phyloP scores from a whole-genome alignment of 495 filamentous ascomycete species.

The Penicillium crystallinum region DNA sequence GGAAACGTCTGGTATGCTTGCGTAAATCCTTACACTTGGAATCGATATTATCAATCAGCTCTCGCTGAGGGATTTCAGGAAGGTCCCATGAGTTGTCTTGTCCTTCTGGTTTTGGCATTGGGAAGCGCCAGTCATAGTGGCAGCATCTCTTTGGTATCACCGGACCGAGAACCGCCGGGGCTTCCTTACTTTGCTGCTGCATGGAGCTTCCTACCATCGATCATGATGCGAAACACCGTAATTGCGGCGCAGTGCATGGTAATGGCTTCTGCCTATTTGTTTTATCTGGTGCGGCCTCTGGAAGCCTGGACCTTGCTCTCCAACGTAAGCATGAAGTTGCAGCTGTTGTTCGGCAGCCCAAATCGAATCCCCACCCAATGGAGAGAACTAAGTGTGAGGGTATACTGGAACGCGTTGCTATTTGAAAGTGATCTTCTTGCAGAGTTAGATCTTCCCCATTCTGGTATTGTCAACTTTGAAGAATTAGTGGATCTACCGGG shows the following conservation, averaged over 20 bases:
- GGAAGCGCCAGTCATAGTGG: slow-evolving; percentile 65
- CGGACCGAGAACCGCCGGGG: slow-evolving; percentile 69
- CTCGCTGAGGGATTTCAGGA: slow-evolving; percentile 67
- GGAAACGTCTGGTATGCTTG: slow-evolving; percentile 84
- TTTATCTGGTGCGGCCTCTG: slow-evolving; percentile 73
- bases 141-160: slow-evolving; percentile 67
- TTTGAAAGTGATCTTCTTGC: slow-evolving; percentile 79
- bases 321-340: slow-evolving; percentile 74
- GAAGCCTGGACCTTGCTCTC: slow-evolving; percentile 79
- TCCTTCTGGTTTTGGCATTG: slow-evolving; percentile 72
- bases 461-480: slow-evolving; percentile 74
- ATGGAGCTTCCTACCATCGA: slow-evolving; percentile 67
- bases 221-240: slow-evolving; percentile 75
- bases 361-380: slow-evolving; percentile 62
- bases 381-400: slow-evolving; percentile 65
- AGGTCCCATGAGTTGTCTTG: slow-evolving; percentile 76
- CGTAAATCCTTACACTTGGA: slow-evolving; percentile 79
- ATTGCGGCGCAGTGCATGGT: slow-evolving; percentile 74
- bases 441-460: slow-evolving; percentile 76
- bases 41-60: slow-evolving; percentile 66
- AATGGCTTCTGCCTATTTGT: slow-evolving; percentile 71
- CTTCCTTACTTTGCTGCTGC: slow-evolving; percentile 74
- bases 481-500: slow-evolving; percentile 73
- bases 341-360: slow-evolving; percentile 66
- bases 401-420: slow-evolving; percentile 79